phyloP scores from a whole-genome alignment of 148 eudicot species.

The Rhododendron ferrugineum region DNA sequence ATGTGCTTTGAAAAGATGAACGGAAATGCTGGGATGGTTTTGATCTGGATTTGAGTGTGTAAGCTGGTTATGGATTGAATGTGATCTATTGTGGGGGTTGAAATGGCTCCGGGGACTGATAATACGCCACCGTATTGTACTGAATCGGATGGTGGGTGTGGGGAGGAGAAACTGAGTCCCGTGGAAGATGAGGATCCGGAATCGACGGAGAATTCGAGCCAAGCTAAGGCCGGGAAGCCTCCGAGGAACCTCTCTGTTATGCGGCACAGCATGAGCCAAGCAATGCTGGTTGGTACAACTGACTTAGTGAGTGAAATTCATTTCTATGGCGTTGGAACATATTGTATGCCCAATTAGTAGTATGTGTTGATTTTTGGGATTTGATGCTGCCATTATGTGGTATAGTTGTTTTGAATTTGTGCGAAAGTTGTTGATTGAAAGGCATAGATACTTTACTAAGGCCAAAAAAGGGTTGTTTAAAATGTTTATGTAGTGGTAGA shows the following conservation, averaged over 20 bases:
- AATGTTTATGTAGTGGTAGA: neutral
- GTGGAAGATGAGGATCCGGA: constrained; percentile 30
- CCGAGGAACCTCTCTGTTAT: constrained; percentile 40
- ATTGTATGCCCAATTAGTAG: neutral
- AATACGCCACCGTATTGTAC: constrained; percentile 14
- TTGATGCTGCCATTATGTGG: neutral
- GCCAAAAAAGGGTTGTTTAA: neutral
- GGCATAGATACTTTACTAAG: neutral
- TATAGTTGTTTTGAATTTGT: neutral
- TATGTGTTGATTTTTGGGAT: neutral
- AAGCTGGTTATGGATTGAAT: constrained; percentile 19
- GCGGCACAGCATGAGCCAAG: constrained; percentile 53
- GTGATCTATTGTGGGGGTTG: constrained; percentile 2
- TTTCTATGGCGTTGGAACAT: neutral
- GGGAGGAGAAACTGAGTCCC: constrained; percentile 15
- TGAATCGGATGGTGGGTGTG: constrained; percentile 23
- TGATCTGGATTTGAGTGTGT: neutral
- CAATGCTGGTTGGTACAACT: constrained; percentile 26
- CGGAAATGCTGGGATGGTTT: neutral
- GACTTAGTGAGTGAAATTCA: constrained; percentile 32
- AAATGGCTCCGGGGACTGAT: constrained; percentile 34
- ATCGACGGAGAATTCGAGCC: constrained; percentile 21
- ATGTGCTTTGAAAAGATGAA: neutral
- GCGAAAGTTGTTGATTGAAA: neutral
- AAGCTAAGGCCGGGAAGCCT: constrained; percentile 34